Base-by-base conservation (phyloP, 805 yeast genomes). In the Yarrowia sp. region DNA sequence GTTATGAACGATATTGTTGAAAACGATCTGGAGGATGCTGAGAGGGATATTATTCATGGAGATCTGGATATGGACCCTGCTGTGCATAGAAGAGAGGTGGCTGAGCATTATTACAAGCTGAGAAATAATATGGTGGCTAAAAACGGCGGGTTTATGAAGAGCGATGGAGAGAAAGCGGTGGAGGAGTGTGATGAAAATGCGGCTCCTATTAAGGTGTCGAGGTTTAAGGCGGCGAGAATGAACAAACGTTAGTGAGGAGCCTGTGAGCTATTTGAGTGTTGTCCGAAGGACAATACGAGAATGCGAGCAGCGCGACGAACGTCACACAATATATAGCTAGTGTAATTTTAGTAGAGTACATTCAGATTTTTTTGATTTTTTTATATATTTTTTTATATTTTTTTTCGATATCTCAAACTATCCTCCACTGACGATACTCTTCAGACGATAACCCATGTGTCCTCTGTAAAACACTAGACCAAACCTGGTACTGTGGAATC, bases 121-220 rank as follows among this genome's bases (percentile, higher is more conserved):
- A 78, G 88, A 55, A 83, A 83, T 61, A 79, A 79, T 66, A 68
- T 77, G 18, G 77, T 89, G 68, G 74, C 83, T 38, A 74, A 76
- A 22, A 77, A 81, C 39, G 83, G 83, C 0, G 86, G 86, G 2
- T 83, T 71, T 66, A 76, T 72, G 60, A 77, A 79, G 66, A 75
- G 81, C 1, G 82, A 80, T 1, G 75, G 78, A 58, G 89, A 83
- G 44, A 70, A 75, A 66, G 92, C 85, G 65, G 69, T 84, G 17
- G 96, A 88, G 70, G 91, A 90, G 0, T 76, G 88, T 7, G 91
- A 88, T 69, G 87, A 84, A 64, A 70, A 75, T 42, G 90, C 90
- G 0, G 81, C 84, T 64, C 85, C 86, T 0, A 72, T 83, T 8
- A 85, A 79, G 66, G 76, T 83, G 1, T 89, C 96, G 71, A 77